Base-by-base conservation (phyloP, 441 rosid genomes). In the Euphorbia schlechtendalii region DNA sequence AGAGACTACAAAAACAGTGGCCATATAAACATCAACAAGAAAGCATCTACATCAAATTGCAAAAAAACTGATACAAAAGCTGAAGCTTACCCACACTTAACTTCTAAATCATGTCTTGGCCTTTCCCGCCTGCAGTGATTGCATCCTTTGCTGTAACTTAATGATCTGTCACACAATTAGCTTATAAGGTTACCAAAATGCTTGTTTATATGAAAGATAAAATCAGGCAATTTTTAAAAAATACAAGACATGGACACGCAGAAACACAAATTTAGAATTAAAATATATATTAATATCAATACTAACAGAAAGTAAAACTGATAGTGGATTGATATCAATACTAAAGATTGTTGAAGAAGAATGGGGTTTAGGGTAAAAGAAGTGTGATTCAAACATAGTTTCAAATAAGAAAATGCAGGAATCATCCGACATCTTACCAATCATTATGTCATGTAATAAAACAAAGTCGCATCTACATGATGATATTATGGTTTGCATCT, bases 111-210 rank as follows among this genome's bases (percentile, higher is more conserved):
- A 88, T 66, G 95, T 87, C 82, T 87, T 93, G 25, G 86, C 89
- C 78, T 88, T 93, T 77, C 96, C 96, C 56, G 93, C 84, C 75
- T 93, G 97, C 53, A 82, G 81, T 71, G 95, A 79, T 76, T 90
- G 96, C 57, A 86, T 76, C 85, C 80, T 83, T 80, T 88, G 97
- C 64, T 93, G 96, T 59, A 90, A 43, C 82, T 90, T 90, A 57
- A 82, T 60, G 62, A 88, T 78, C 97, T 93, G 80, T 81, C 76
- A 75, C 62, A 65, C 14, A 63, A 2, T n/a, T n/a, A n/a, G n/a
- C n/a, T n/a, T n/a, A n/a, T n/a, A n/a, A n/a, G n/a, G n/a, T n/a
- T n/a, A n/a, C n/a, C n/a, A n/a, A n/a, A n/a, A n/a, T n/a, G n/a
- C n/a, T n/a, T n/a, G n/a, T n/a, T n/a, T n/a, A n/a, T n/a, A n/a